Base-by-base conservation (phyloP, 2,329 filamentous ascomycete genomes). In the Pseudogymnoascus sp. region DNA sequence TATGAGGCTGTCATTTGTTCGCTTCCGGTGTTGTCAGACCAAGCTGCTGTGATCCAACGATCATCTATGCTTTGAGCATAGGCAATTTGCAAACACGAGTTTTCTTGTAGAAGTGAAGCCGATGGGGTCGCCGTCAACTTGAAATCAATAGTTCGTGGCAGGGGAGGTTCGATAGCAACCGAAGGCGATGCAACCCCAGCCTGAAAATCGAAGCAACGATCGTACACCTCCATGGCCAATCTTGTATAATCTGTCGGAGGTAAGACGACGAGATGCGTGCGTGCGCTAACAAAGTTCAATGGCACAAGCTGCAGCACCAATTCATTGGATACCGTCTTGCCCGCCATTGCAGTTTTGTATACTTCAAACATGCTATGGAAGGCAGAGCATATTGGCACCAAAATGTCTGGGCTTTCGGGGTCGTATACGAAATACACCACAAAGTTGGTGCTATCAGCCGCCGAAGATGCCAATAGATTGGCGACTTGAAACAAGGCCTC, bases 221-320 rank as follows among this genome's bases (percentile, higher is more conserved):
- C 89, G 69, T 93, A 95, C 1, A 89, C 84, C 73, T 93, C 89
- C 64, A 91, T 80, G 16, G 88, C 89, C 14, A 93, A 77, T 63
- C 78, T 82, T 49, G 79, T 77, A 68, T 89, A 84, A 12, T 87
- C 85, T 4, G 76, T 72, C 0, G 85, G 82, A 1, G 83, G 79
- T 1, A 86, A 82, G n/a, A 89, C 79, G 1, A 87, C 82, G 12
- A 92, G 75, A 1, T 81, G 80, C 1, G 82, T 82, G 3, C 84
- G 78, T 0, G 86, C 88, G 6, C 87, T 85, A 7, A 95, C 75
- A n/a, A 86, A 78, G 63, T 85, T 83, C 14, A 87, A 79, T 0
- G 91, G 88, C 1, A 96, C 77, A 1, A 96, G 80, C 71, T 96
- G 91, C 16, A 96, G 77, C 3, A 91, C 87, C n/a, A 95, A 72